Conservation (phyloP, 2,329 filamentous ascomycete genomes). For the Colletotrichum lini region DNA sequence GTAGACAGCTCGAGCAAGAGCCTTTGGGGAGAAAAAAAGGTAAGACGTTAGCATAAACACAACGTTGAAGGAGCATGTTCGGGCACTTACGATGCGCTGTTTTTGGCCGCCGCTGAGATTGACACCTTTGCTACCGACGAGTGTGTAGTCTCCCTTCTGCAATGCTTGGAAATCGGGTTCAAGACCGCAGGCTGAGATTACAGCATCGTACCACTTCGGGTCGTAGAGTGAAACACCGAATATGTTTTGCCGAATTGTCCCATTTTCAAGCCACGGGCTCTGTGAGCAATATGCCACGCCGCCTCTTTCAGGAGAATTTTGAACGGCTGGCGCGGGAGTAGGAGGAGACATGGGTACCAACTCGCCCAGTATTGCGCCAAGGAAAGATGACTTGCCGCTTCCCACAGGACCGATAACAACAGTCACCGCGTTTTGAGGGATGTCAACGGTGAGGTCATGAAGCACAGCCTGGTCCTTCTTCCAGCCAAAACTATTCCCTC, state of each 20-base stretch:
- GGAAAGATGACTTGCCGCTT: constrained; percentile 37
- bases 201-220: constrained; percentile 14
- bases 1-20: constrained; percentile 27
- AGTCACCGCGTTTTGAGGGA: constrained; percentile 13
- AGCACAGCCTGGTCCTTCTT: constrained; percentile 2
- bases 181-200: constrained; percentile 22
- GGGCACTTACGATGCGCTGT: constrained; percentile 33
- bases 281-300: constrained; percentile 24
- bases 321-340: too few species aligned
- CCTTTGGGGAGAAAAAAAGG: not conserved
- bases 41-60: not conserved
- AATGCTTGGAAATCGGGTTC: constrained; percentile 15
- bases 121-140: constrained; percentile 26
- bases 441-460: not conserved
- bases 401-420: constrained; percentile 33
- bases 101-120: constrained; percentile 29
- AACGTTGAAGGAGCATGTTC: not conserved
- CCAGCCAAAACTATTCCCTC: constrained; percentile 25
- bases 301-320: not conserved
- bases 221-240: not conserved
- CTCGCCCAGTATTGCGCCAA: constrained; percentile 28
- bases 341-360: not conserved
- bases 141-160: not conserved
- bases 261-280: constrained; percentile 30
- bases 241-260: constrained; percentile 20